phyloP scores from a whole-genome alignment of 225 moss, liverwort and hornwort genomes.

The Pleurozium schreberi region DNA sequence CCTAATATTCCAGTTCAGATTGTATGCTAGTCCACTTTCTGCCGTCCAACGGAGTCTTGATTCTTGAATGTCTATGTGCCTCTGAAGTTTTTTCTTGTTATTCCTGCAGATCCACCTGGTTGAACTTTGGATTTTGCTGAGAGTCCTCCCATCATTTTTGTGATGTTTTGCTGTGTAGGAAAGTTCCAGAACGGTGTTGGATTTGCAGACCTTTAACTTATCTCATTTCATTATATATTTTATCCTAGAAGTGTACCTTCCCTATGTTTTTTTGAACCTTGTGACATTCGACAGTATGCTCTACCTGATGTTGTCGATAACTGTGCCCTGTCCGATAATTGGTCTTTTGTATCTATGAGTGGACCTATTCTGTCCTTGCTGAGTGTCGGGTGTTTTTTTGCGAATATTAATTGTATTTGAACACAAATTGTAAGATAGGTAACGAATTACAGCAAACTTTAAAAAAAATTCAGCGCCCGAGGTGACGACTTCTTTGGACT shows the following conservation, averaged over 20 bases:
- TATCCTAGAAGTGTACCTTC: no score
- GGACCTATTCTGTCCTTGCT: not conserved
- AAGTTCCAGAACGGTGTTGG: not conserved
- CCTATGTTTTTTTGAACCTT: no score
- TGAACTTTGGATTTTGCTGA: not conserved
- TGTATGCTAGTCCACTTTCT: not conserved
- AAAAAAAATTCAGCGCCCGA: fast-evolving
- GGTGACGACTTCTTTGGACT: not conserved
- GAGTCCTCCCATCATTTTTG: not conserved
- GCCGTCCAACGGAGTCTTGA: not conserved
- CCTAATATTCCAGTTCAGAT: not conserved
- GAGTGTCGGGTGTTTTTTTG: not conserved
- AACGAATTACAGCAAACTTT: no score
- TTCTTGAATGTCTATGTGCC: not conserved
- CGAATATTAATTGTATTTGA: not conserved
- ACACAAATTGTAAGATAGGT: no score
- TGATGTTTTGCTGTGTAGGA: not conserved
- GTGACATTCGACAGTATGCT: not conserved
- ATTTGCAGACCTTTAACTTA: not conserved
- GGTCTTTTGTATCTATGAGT: no score
- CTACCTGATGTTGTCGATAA: not conserved
- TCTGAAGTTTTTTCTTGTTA: not conserved
- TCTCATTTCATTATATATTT: not conserved
- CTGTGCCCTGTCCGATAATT: not conserved
- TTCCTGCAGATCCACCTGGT: not conserved